These are phyloP conservation scores for Colletotrichum liaoningense DNA, from an alignment of 2,329 filamentous ascomycete species.

Conservation along the genomic window DNA sequence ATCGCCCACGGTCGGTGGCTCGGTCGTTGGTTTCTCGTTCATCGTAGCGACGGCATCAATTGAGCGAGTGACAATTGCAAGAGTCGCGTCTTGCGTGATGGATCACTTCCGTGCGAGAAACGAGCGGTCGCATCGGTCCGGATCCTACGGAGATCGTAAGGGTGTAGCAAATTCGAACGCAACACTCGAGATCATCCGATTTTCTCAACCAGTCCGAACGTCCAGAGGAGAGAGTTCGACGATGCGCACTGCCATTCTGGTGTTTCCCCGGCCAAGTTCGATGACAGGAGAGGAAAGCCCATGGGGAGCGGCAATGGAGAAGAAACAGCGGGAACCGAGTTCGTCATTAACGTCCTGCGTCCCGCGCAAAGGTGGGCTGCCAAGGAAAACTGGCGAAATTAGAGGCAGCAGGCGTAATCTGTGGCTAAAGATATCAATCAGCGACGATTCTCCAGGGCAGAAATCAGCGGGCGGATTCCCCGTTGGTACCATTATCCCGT, in stretches of 20 bases:
- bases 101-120: slow-evolving; percentile 4
- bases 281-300: neutral
- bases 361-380: slow-evolving; percentile 23
- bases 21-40: slow-evolving; percentile 4
- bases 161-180: neutral
- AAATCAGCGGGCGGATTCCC: slow-evolving; percentile 1
- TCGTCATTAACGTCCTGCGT: slow-evolving; percentile 26
- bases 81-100: neutral
- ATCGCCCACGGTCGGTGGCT: neutral
- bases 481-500: slow-evolving; percentile 10
- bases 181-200: neutral
- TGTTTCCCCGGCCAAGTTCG: neutral
- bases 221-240: neutral
- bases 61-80: slow-evolving; percentile 16
- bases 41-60: slow-evolving; percentile 1
- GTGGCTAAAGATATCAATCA: slow-evolving; percentile 29
- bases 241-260: slow-evolving; percentile 13
- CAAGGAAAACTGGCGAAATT: slow-evolving; percentile 31
- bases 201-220: neutral
- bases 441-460: neutral
- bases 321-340: slow-evolving; percentile 26
- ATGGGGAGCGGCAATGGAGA: neutral
- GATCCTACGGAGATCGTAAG: neutral
- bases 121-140: slow-evolving; percentile 3
- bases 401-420: slow-evolving; percentile 10